A percentile compares a stretch with the other conserved stretches of the same genome.
phyloP scores from a whole-genome alignment of 495 filamentous ascomycete genomes.

The Penicillium paradoxum region DNA sequence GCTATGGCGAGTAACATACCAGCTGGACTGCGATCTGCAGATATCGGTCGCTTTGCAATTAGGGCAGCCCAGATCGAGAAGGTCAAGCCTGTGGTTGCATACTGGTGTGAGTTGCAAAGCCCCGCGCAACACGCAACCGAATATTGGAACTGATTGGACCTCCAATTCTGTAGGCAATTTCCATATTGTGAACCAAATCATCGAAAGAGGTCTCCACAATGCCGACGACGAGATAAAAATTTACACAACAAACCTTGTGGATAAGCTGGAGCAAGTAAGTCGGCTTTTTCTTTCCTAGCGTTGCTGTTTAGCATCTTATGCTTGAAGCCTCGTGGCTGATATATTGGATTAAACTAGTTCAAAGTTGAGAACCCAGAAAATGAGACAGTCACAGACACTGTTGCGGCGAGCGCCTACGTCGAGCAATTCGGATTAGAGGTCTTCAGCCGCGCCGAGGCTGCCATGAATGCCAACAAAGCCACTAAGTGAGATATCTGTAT shows the following conservation, averaged over 20 bases:
- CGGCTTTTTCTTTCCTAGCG: neutral
- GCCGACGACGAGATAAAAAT: constrained; percentile 65
- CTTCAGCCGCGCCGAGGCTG: constrained; percentile 75
- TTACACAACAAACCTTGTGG: constrained; percentile 82
- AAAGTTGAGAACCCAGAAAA: constrained; percentile 59
- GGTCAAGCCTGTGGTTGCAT: constrained; percentile 79
- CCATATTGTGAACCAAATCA: constrained; percentile 87
- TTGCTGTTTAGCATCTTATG: neutral
- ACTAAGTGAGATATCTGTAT: constrained; percentile 59
- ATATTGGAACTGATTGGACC: constrained; percentile 6
- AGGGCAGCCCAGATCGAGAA: constrained; percentile 81
- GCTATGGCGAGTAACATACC: constrained; percentile 72
- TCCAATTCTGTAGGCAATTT: constrained; percentile 64
- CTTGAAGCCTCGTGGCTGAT: constrained; percentile 8
- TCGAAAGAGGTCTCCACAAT: constrained; percentile 71
- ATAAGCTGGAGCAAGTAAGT: constrained; percentile 79
- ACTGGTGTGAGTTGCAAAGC: constrained; percentile 72
- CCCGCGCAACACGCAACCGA: constrained; percentile 6
- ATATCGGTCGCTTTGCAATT: constrained; percentile 72
- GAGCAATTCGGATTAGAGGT: constrained; percentile 90
- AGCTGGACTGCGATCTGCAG: constrained; percentile 65
- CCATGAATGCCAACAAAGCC: constrained; percentile 76
- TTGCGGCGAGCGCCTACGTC: constrained; percentile 82
- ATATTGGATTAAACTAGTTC: constrained; percentile 41
- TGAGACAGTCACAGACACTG: constrained; percentile 76